Conservation (phyloP, 163 green algal species). For the Coccomyxa subellipsoidea region DNA sequence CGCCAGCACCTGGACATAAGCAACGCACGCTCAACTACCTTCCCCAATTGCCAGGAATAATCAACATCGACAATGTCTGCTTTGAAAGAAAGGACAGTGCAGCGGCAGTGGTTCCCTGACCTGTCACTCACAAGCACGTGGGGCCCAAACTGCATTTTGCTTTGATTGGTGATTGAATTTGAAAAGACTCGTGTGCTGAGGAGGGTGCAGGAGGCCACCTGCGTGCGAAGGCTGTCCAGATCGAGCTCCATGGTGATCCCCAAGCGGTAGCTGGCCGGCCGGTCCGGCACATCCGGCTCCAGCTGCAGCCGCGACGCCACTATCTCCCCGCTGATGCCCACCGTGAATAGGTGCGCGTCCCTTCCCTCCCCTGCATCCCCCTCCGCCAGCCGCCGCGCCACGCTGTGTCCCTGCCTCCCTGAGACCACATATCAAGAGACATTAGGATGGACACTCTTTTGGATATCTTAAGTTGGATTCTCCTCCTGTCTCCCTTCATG, state of each 20-base stretch:
- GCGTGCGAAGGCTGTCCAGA: not conserved
- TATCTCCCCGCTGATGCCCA: constrained; percentile 7
- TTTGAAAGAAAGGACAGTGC: too few relatives aligned
- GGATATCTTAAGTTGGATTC: too few relatives aligned
- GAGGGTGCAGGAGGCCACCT: not conserved
- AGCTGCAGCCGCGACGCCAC: not conserved
- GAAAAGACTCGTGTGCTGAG: too few relatives aligned
- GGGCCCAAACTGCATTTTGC: too few relatives aligned
- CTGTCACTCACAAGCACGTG: too few relatives aligned
- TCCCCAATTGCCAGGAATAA: not conserved
- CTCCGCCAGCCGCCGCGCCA: not conserved
- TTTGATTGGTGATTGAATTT: too few relatives aligned
- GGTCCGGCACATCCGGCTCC: not conserved
- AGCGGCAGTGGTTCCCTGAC: too few relatives aligned
- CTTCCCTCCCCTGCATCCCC: not conserved
- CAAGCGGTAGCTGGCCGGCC: constrained; percentile 3
- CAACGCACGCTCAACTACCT: not conserved
- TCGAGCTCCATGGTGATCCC: constrained; percentile 4
- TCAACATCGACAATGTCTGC: too few relatives aligned
- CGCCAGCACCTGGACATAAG: not conserved
- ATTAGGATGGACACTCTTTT: too few relatives aligned
- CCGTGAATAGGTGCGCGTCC: constrained; percentile 16
- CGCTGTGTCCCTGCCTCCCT: too few relatives aligned
- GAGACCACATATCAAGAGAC: too few relatives aligned
- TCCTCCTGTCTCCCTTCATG: too few relatives aligned